phyloP scores from a whole-genome alignment of 2,329 filamentous ascomycete species.

The Fusarium pseudograminearum region DNA sequence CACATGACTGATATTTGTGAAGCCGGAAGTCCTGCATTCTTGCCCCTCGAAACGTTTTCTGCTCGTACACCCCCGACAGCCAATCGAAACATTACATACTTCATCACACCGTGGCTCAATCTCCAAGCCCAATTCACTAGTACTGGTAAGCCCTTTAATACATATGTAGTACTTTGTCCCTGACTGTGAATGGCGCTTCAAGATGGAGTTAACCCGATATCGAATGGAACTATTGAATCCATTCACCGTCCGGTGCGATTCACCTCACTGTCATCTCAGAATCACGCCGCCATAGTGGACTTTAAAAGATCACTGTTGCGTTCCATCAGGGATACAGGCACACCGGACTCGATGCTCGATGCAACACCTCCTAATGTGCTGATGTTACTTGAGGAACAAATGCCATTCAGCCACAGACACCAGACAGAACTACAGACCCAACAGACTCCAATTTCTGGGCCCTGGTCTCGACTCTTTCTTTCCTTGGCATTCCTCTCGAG shows the following conservation, averaged over 20 bases:
- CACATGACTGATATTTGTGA: not conserved
- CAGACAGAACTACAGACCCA: not conserved
- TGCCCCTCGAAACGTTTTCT: not conserved
- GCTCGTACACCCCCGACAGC: not conserved
- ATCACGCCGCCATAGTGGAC: fast-evolving
- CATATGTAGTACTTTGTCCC: not conserved
- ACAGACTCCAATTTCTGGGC: not conserved
- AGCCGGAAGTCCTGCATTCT: not conserved
- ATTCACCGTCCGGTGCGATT: not conserved
- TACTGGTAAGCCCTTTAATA: not conserved
- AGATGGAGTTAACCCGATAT: not conserved
- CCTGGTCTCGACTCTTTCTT: not conserved
- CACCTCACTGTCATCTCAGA: fast-evolving
- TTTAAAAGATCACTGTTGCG: not conserved
- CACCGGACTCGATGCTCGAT: not conserved
- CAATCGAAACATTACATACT: not conserved
- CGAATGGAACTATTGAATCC: not conserved
- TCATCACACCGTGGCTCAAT: not conserved
- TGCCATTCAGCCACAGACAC: not conserved
- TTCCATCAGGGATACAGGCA: not conserved
- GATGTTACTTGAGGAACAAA: not conserved
- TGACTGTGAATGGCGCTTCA: not conserved
- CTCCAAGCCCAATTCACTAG: not conserved
- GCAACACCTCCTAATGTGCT: not conserved
- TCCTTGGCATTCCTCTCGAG: not conserved